A percentile compares a stretch with the other conserved stretches of the same genome.
phyloP scores from a whole-genome alignment of 495 filamentous ascomycete genomes.

The Neurospora intermedia region DNA sequence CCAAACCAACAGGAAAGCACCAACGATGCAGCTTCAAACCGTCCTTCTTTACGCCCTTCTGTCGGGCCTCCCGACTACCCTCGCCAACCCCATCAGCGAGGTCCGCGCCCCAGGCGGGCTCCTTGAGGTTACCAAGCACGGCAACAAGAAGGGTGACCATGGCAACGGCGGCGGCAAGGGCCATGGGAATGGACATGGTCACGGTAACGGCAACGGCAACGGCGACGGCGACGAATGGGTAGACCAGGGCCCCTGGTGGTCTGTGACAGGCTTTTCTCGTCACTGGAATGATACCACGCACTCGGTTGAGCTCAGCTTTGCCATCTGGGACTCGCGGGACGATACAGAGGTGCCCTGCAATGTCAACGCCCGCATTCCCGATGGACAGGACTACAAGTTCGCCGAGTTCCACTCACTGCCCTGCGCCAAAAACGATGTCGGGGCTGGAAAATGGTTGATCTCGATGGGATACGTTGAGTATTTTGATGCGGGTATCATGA shows the following conservation, averaged over 20 bases:
- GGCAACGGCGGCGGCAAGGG: neutral
- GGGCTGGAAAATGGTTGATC: neutral
- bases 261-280: neutral
- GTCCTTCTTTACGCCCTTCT: neutral
- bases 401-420: neutral
- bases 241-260: neutral
- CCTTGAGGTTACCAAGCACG: neutral
- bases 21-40: neutral
- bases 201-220: neutral
- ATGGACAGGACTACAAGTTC: neutral
- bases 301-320: neutral
- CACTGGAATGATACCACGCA: neutral
- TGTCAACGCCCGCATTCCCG: neutral
- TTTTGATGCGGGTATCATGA: neutral
- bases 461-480: neutral
- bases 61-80: neutral
- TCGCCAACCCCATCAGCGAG: neutral
- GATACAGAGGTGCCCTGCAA: neutral
- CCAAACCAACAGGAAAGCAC: neutral
- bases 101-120: neutral
- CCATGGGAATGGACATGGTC: neutral
- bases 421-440: neutral
- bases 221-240: neutral
- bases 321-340: neutral
- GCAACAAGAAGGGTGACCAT: neutral